Base-by-base conservation (phyloP, 106 monocot genomes). In the Ottelia alismoides region DNA sequence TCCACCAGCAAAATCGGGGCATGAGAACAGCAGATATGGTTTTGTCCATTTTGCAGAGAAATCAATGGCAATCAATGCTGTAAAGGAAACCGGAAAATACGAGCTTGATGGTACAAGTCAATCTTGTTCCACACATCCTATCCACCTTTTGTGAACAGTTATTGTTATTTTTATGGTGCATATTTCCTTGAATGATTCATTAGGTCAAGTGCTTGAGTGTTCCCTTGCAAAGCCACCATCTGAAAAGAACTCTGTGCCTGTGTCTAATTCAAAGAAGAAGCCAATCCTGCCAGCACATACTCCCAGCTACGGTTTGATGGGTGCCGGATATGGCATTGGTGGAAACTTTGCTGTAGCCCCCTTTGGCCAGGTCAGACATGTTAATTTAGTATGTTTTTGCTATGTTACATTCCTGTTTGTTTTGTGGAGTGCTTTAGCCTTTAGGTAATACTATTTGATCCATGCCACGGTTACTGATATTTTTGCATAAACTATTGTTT, bases 31-130 rank as follows among this genome's bases (percentile, higher is more conserved):
- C 31, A 68, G 89, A 65, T 79, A 72, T 82, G 96, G 85, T 24
- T 98, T 98, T 73, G 81, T 98, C 25, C 96, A 98, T 74, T 98
- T 98, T 71, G 76, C 67, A 21, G 74, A 85, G 31, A 62, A 75
- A 14, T 82, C 96, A 29, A 58, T 47, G 20, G 90, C 96, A 35
- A 82, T 79, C 85, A 98, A 82, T 53, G 89, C 85, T 25, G 67
- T 98, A 16, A 65, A 85, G 58, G 71, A 82, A 55, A 76, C 88
- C 11, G 89, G 90, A 62, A 85, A 52, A 74, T 98, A 98, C 72
- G 82, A 98, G 61, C 25, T 98, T 51, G 62, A 98, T 70, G 96
- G 96, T 98, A 53, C 53, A 53, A 28, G 31, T 28, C 49, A 31
- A 23, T 49, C 7, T 40, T 25, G 62, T 0, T 23, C 57, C n/a